Evolutionary conservation across 2,329 filamentous ascomycete species (phyloP), one percentile per base, ranked within the genome.

Genomic region (Daldinia sp.): DNA sequence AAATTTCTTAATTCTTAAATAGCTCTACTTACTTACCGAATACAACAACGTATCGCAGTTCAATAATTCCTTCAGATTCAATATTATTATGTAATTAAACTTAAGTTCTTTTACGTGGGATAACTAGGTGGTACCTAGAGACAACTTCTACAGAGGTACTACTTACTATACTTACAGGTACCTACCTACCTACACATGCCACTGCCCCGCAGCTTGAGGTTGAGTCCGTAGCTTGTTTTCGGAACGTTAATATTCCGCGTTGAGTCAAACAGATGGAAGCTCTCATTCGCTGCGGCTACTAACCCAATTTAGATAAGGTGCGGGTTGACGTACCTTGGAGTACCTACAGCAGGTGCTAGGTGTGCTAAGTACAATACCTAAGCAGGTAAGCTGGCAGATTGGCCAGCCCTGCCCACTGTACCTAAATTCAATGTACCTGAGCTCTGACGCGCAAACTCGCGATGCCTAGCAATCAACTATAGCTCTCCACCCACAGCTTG

Each of bases 371-470:
- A n/a, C n/a, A n/a, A n/a, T n/a, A n/a, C n/a, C n/a, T n/a, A n/a
- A 32, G 29, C 11, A 32, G 29, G 11, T 32, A 32, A 7, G 29
- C 11, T 7, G 29, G 29, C 11, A 32, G 6, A 6, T 32, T 7
- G 29, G 29, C 6, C 11, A 32, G 11, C 29, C 29, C 29, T n/a
- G n/a, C 21, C 4, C 4, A 25, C 23, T 29, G 27, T 58, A 27
- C 57, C 37, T 13, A 34, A 41, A 13, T n/a, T 34, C 4, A 25
- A 27, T 19, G 52, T 61, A 59, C 51, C 59, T 66, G 51, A 67
- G 63, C 68, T 68, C 62, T 65, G 65, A 70, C 68, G 68, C 70
- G 70, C 70, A 72, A 71, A 70, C 68, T 68, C 69, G 68, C 70
- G 70, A 70, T 72, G 70, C 70, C 70, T 71, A 62, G 70, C 67